A percentile compares a stretch with the other conserved stretches of the same genome.
phyloP scores from a whole-genome alignment of 345 rosid genomes.

The Brassica cretica region DNA sequence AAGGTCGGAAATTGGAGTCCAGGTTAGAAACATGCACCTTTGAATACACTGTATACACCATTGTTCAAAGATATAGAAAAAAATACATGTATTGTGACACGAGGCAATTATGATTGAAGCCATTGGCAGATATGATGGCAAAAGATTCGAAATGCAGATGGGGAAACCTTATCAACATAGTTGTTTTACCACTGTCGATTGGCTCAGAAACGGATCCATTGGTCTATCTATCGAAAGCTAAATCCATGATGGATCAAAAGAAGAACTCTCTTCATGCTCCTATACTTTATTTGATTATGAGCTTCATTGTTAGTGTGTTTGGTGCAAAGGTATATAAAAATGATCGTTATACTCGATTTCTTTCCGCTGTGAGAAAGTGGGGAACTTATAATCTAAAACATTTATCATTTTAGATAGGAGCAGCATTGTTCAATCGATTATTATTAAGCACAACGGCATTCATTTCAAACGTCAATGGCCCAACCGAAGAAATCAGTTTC shows the following conservation, averaged over 20 bases:
- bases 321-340: constrained; percentile 33
- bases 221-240: constrained; percentile 44
- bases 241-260: constrained; percentile 48
- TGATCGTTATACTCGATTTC: not conserved
- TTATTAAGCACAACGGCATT: constrained; percentile 45
- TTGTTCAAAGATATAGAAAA: not conserved
- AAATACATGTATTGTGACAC: not conserved
- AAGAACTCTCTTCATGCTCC: constrained; percentile 52
- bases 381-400: not conserved
- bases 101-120: constrained; percentile 28
- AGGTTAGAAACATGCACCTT: constrained; percentile 34
- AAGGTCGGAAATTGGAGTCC: constrained; percentile 50
- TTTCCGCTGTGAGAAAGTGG: not conserved
- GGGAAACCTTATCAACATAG: constrained; percentile 50
- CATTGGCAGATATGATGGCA: constrained; percentile 50
- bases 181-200: constrained; percentile 44
- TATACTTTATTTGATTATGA: constrained; percentile 31
- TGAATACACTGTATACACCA: no score
- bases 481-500: constrained; percentile 52
- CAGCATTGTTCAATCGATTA: constrained; percentile 43
- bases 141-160: constrained; percentile 43
- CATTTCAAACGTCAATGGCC: constrained; percentile 54
- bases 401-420: constrained; percentile 23
- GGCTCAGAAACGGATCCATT: constrained; percentile 44
- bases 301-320: constrained; percentile 17